These are phyloP conservation scores for Ilyonectria mors-panacis DNA, from an alignment of 2,329 filamentous ascomycete genomes.

Conservation along the genomic window DNA sequence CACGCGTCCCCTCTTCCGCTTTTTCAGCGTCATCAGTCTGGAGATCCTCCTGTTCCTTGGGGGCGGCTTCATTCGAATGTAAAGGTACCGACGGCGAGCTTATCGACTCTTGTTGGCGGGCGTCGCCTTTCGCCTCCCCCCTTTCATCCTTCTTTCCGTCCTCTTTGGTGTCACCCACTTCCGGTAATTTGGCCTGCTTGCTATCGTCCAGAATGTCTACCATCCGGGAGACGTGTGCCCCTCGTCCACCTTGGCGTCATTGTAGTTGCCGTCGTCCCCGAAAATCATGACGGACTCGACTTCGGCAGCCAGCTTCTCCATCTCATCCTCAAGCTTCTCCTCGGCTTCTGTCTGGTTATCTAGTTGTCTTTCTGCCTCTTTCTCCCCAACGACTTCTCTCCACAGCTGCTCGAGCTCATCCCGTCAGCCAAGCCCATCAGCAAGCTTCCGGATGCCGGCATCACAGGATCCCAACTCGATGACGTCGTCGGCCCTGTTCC, in stretches of 20 bases:
- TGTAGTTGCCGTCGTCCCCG: slow-evolving; percentile 43
- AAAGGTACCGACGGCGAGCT: slow-evolving; percentile 7
- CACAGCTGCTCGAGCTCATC: slow-evolving; percentile 86
- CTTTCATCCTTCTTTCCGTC: not conserved
- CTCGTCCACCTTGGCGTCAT: slow-evolving; percentile 25
- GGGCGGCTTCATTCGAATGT: not conserved
- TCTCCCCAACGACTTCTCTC: slow-evolving; percentile 75
- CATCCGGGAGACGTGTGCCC: slow-evolving; percentile 1
- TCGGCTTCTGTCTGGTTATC: slow-evolving; percentile 53
- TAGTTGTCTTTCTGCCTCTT: slow-evolving; percentile 67
- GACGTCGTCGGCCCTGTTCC: slow-evolving; percentile 86
- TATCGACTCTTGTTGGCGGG: slow-evolving; percentile 2
- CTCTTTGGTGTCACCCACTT: not conserved
- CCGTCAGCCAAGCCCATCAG: slow-evolving; percentile 85
- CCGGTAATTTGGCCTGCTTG: too few relatives aligned
- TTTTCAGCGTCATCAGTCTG: not conserved
- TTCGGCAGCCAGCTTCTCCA: slow-evolving; percentile 56
- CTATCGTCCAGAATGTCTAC: not conserved
- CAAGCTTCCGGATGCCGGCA: slow-evolving; percentile 80
- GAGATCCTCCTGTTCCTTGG: slow-evolving; percentile 8
- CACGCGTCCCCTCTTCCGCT: slow-evolving; percentile 17
- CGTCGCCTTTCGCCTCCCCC: not conserved
- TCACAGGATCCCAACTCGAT: slow-evolving; percentile 88
- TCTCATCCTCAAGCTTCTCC: slow-evolving; percentile 61
- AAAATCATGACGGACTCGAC: slow-evolving; percentile 52